These are phyloP conservation scores for Calonectria fujianensis DNA, from an alignment of 2,329 filamentous ascomycete genomes.

Conservation along the genomic window DNA sequence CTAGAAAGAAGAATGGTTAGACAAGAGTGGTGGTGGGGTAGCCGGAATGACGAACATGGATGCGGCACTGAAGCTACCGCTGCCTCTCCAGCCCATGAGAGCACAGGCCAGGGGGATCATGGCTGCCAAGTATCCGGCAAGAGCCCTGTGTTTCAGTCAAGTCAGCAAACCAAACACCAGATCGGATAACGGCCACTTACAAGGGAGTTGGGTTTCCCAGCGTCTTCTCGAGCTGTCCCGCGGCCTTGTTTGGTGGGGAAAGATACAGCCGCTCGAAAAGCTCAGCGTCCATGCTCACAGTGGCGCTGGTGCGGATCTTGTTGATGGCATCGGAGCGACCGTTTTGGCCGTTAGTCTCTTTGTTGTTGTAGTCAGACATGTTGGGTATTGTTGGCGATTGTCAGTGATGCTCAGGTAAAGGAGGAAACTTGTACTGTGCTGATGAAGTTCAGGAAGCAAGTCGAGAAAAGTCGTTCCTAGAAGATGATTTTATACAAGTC, in stretches of 20 bases:
- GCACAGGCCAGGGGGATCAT: not conserved
- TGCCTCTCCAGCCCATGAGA: conserved; percentile 19
- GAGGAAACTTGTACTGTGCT: conserved; percentile 1
- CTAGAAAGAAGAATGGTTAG: not conserved
- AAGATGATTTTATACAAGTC: not conserved
- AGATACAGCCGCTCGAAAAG: conserved; percentile 15
- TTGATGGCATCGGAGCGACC: not conserved
- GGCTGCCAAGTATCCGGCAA: conserved; percentile 11
- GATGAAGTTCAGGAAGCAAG: not conserved
- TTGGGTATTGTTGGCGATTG: not conserved
- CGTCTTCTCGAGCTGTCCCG: not conserved
- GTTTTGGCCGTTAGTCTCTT: conserved; percentile 10
- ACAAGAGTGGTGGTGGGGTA: too few species aligned
- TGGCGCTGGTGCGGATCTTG: conserved; percentile 10
- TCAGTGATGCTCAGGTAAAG: not conserved
- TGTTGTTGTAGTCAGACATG: not conserved
- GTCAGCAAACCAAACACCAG: not conserved
- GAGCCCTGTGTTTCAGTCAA: not conserved
- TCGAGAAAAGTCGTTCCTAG: not conserved
- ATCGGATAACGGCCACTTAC: not conserved
- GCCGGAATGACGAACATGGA: not conserved
- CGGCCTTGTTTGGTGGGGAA: conserved; percentile 8
- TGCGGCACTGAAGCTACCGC: conserved; percentile 9
- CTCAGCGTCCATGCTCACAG: conserved; percentile 14
- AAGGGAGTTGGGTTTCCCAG: conserved; percentile 14